A percentile compares a stretch with the other conserved stretches of the same genome.
Conservation (phyloP, 2,329 filamentous ascomycete species). For the Xylariales sp. region DNA sequence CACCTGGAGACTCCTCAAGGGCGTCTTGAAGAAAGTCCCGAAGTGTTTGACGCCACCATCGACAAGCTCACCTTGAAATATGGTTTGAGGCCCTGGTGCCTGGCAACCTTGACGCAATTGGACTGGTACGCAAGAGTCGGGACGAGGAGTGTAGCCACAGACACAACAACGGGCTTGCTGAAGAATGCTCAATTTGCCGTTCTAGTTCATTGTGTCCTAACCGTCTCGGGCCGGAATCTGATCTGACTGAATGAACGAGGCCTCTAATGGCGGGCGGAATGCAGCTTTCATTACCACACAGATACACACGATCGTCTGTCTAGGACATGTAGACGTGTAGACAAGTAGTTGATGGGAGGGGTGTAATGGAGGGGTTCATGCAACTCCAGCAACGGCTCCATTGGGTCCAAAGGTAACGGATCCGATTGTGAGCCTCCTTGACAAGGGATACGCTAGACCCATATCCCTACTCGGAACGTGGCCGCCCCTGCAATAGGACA, state of each 20-base stretch:
- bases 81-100: conserved; percentile 1
- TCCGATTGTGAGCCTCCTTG: conserved; percentile 9
- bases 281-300: conserved; percentile 27
- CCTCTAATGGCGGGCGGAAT: conserved; percentile 20
- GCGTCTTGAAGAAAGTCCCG: conserved; percentile 22
- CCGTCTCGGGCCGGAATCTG: conserved; percentile 14
- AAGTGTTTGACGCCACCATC: conserved; percentile 22
- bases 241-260: background rate
- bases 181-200: conserved; percentile 28
- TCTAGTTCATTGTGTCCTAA: conserved; percentile 11
- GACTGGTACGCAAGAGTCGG: conserved; percentile 27
- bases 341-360: conserved; percentile 16
- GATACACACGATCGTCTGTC: conserved; percentile 22
- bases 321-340: conserved; percentile 19
- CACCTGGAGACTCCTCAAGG: conserved; percentile 21
- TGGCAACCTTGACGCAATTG: conserved; percentile 13
- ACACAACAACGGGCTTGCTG: conserved; percentile 22
- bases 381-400: conserved; percentile 12
- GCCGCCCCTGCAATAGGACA: conserved; percentile 20
- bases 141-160: conserved; percentile 14
- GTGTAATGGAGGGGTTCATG: conserved; percentile 15
- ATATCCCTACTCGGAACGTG: conserved; percentile 20
- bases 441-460: conserved; percentile 16
- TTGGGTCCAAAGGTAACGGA: conserved; percentile 15
- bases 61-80: conserved; percentile 14